Evolutionary conservation across 192 early-diverging fungal genomes (phyloP).

Genomic region (Coemansia biformis): DNA sequence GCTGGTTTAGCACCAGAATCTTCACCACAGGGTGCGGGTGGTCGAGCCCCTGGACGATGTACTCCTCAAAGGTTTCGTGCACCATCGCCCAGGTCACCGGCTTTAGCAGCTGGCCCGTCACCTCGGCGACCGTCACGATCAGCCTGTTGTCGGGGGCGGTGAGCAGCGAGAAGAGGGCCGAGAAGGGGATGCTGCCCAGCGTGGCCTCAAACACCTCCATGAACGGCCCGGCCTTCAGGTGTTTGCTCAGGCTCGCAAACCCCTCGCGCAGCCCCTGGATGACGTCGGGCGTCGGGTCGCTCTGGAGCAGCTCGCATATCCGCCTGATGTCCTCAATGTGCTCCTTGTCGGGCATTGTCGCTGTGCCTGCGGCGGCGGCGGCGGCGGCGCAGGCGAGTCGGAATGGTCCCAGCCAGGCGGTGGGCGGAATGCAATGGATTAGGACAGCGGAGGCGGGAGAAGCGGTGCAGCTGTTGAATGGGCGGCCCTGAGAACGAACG

Average conservation of each 20-base stretch:
- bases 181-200: slow-evolving; percentile 40
- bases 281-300: slow-evolving; percentile 41
- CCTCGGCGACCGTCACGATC: slow-evolving; percentile 32
- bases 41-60: slow-evolving; percentile 44
- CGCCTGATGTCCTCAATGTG: slow-evolving; percentile 34
- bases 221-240: slow-evolving; percentile 39
- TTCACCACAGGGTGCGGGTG: slow-evolving; percentile 44
- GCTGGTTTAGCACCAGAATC: slow-evolving; percentile 39
- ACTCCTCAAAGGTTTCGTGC: slow-evolving; percentile 47
- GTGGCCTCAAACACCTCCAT: slow-evolving; percentile 48
- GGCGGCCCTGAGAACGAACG: no score
- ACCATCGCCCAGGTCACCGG: slow-evolving; percentile 45
- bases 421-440: no score
- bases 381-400: no score
- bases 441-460: no score
- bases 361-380: no score
- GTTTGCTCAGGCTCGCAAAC: slow-evolving; percentile 37
- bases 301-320: slow-evolving; percentile 45
- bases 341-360: slow-evolving; percentile 25
- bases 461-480: no score
- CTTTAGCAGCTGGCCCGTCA: slow-evolving; percentile 34
- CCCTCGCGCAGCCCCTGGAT: slow-evolving; percentile 34
- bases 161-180: slow-evolving; percentile 44
- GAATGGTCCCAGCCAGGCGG: no score
- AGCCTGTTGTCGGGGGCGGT: slow-evolving; percentile 39